phyloP scores from a whole-genome alignment of 805 yeast genomes.

The Kuraishia molischiana region DNA sequence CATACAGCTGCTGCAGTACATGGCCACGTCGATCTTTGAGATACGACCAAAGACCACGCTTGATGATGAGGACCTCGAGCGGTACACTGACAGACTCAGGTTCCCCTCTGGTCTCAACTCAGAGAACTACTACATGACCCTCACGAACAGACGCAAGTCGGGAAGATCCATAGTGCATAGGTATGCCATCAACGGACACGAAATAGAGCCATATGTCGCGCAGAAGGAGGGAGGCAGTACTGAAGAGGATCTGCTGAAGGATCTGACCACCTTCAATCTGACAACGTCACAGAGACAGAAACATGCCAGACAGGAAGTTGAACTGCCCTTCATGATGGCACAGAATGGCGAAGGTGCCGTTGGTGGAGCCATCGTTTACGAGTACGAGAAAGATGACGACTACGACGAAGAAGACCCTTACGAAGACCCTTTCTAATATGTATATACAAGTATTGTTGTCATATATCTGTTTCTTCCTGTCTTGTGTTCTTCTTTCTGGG shows the following conservation, averaged over 20 bases:
- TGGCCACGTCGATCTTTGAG: conserved; percentile 69
- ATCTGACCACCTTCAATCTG: conserved; percentile 81
- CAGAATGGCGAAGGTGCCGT: conserved; percentile 55
- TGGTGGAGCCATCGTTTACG: conserved; percentile 94
- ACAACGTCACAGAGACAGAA: conserved; percentile 68
- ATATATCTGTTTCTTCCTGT: conserved; percentile 13
- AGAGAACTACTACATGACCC: conserved; percentile 30
- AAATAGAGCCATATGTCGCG: conserved; percentile 11
- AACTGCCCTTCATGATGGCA: conserved; percentile 85
- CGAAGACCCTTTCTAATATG: conserved; percentile 77
- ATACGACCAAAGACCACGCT: conserved; percentile 32
- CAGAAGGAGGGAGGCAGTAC: conserved; percentile 21
- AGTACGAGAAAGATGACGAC: conserved; percentile 94
- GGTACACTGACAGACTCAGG: conserved; percentile 25
- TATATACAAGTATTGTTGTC: background rate
- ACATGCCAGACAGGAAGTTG: conserved; percentile 74
- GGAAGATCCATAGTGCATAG: conserved; percentile 63
- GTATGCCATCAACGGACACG: conserved; percentile 46
- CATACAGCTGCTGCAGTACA: conserved; percentile 44
- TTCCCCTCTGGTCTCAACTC: conserved; percentile 46
- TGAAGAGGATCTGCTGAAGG: conserved; percentile 44
- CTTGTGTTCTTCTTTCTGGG: conserved; percentile 55
- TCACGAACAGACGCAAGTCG: conserved; percentile 71
- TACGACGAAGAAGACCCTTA: conserved; percentile 97
- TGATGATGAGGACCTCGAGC: conserved; percentile 41